Percentiles rank a stretch among this genome's conserved stretches.
Conservation (phyloP, 2,329 filamentous ascomycete species). For the Zasmidium angulare region DNA sequence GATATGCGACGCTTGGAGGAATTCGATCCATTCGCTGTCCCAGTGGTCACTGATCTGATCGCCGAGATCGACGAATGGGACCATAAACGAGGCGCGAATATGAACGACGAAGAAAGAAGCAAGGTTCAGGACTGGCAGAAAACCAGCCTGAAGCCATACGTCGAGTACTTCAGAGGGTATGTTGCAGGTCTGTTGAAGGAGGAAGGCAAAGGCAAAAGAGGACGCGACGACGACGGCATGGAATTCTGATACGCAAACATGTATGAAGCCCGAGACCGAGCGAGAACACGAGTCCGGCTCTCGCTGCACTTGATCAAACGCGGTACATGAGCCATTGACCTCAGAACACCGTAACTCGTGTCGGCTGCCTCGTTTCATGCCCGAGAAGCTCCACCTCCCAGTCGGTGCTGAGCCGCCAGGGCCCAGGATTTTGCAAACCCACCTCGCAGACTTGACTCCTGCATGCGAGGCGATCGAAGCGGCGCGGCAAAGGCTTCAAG, state of each 20-base stretch:
- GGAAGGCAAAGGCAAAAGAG: conserved; percentile 53
- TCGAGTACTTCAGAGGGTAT: conserved; percentile 84
- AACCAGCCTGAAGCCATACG: conserved; percentile 88
- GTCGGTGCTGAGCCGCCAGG: too few relatives aligned
- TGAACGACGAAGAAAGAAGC: conserved; percentile 45
- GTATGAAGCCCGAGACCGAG: too few relatives aligned
- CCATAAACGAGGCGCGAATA: conserved; percentile 45
- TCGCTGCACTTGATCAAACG: too few relatives aligned
- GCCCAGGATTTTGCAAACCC: too few relatives aligned
- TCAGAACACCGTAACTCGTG: too few relatives aligned
- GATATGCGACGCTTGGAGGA: conserved; percentile 70
- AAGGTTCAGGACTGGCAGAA: conserved; percentile 87
- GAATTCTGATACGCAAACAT: conserved; percentile 53
- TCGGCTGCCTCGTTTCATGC: too few relatives aligned
- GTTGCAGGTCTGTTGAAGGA: conserved; percentile 78
- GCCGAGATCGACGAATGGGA: conserved; percentile 84
- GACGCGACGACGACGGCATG: conserved; percentile 63
- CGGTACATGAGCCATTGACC: too few relatives aligned
- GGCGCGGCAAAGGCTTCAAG: too few relatives aligned
- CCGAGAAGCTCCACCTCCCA: too few relatives aligned
- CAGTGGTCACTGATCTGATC: conserved; percentile 79
- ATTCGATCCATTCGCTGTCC: conserved; percentile 86
- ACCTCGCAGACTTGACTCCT: too few relatives aligned
- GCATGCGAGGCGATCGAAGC: too few relatives aligned
- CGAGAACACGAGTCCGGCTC: too few relatives aligned